Evolutionary conservation across 371 early-diverging fungal species (phyloP).

Genomic region (Smittium culicis): DNA sequence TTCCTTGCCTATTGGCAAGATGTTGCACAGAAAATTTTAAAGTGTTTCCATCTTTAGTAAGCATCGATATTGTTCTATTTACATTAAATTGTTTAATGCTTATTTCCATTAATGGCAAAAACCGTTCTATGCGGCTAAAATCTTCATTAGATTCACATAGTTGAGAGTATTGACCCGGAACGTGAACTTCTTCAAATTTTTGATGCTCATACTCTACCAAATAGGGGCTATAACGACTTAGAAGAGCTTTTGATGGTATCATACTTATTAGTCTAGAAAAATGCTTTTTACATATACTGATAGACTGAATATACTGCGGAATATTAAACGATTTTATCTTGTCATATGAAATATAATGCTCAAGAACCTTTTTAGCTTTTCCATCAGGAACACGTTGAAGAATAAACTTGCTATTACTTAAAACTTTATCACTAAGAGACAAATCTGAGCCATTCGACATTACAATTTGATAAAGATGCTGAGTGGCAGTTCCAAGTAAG

Average conservation of each 20-base stretch:
- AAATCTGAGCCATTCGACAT: conserved; percentile 49
- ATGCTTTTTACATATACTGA: conserved; percentile 77
- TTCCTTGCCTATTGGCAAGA: conserved; percentile 66
- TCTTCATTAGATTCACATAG: conserved; percentile 66
- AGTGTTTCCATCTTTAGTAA: conserved; percentile 79
- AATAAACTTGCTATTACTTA: conserved; percentile 67
- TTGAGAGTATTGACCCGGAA: conserved; percentile 92
- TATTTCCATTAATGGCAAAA: conserved; percentile 73
- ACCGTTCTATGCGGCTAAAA: conserved; percentile 86
- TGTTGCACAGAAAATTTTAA: conserved; percentile 87
- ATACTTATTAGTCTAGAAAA: conserved; percentile 70
- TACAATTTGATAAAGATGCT: conserved; percentile 42
- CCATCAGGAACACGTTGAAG: conserved; percentile 71
- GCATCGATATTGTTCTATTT: conserved; percentile 63
- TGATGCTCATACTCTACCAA: conserved; percentile 94
- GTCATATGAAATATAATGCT: conserved; percentile 67
- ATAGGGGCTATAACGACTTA: conserved; percentile 77
- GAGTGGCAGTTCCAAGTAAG: conserved; percentile 73
- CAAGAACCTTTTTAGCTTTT: conserved; percentile 62
- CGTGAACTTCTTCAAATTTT: conserved; percentile 93
- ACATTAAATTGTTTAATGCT: conserved; percentile 63
- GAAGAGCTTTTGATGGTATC: conserved; percentile 61
- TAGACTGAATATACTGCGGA: conserved; percentile 57
- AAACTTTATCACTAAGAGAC: conserved; percentile 53
- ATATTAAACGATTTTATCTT: conserved; percentile 15